Conservation (phyloP, 768 basidiomycete species). For the Tylopilus balloui region DNA sequence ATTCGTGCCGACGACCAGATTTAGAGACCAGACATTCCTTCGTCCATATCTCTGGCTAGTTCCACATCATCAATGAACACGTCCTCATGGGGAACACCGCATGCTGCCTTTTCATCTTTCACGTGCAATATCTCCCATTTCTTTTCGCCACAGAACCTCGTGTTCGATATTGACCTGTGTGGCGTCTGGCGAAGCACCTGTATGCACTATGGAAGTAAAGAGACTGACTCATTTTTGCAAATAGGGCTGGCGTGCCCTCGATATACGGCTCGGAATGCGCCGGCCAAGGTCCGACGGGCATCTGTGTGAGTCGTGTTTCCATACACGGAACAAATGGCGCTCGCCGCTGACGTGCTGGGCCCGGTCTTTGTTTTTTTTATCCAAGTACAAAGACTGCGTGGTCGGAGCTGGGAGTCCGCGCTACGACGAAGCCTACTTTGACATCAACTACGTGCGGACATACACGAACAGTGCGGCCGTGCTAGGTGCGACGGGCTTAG, state of each 20-base stretch:
- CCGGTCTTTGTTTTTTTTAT: background rate
- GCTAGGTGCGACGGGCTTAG: slow-evolving; percentile 8
- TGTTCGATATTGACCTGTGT: slow-evolving; percentile 54
- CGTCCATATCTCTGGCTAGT: slow-evolving; percentile 30
- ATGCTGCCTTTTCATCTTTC: slow-evolving; percentile 38
- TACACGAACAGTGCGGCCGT: slow-evolving; percentile 36
- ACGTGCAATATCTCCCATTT: slow-evolving; percentile 43
- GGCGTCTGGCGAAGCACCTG: slow-evolving; percentile 39
- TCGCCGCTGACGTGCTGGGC: background rate
- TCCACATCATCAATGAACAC: slow-evolving; percentile 36
- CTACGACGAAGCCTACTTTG: slow-evolving; percentile 61
- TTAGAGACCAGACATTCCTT: slow-evolving; percentile 37
- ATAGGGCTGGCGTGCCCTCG: slow-evolving; percentile 47
- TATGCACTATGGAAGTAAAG: background rate
- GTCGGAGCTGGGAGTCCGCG: slow-evolving; percentile 50
- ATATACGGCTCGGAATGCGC: slow-evolving; percentile 43
- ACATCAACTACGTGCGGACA: slow-evolving; percentile 60
- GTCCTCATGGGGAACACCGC: slow-evolving; percentile 43
- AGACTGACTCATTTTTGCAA: background rate
- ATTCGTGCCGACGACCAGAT: slow-evolving; percentile 14
- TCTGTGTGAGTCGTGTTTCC: slow-evolving; percentile 36
- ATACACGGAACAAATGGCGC: background rate
- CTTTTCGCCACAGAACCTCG: slow-evolving; percentile 47
- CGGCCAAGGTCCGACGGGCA: slow-evolving; percentile 33
- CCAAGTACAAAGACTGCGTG: slow-evolving; percentile 51